Evolutionary conservation across 805 yeast species (phyloP), one percentile per base, ranked within the genome.

Genomic region (Candida insectalens): DNA sequence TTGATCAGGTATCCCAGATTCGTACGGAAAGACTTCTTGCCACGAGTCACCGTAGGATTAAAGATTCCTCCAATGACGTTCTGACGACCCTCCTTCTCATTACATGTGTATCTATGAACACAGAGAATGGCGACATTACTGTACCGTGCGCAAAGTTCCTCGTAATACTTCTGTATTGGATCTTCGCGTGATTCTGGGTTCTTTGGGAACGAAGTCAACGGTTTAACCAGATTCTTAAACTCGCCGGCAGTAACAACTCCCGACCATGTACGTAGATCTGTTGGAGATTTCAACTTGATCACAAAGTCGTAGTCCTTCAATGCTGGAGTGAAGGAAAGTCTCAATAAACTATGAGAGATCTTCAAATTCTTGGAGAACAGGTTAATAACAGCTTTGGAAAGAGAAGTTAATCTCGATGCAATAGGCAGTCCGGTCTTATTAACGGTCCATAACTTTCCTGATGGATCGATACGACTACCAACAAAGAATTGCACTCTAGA

Each of bases 381-480:
- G 14, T 68, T 66, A 27, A 73, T 57, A 0, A 89, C 88, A 19
- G 81, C 88, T 42, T 84, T 73, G 2, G 96, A 72, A 39, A 92
- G 67, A 0, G 94, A 88, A 0, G 97, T 89, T 40, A 89, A 60
- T 59, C 99, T 75, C 9, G 88, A 69, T 4, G 95, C 87, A 37
- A 88, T 77, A 6, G 96, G 88, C 36, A 82, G 62, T 10, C 30
- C 30, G 2, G 72, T 62, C 27, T 68, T 48, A 15, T 46, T 46
- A 22, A 47, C 45, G 3, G 61, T 55, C 89, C 95, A 92, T 38
- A 84, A 53, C 30, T 75, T 74, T 29, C 97, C 97, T 9, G 89
- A 73, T n/a, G 77, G 74, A 50, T 92, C 97, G 40, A 75, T 79
- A 49, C 76, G 79, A 1, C 95, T 72, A 2, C 81, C 95, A 41